phyloP scores from a whole-genome alignment of 23 red algal genomes.

The Chondrus crispus region DNA sequence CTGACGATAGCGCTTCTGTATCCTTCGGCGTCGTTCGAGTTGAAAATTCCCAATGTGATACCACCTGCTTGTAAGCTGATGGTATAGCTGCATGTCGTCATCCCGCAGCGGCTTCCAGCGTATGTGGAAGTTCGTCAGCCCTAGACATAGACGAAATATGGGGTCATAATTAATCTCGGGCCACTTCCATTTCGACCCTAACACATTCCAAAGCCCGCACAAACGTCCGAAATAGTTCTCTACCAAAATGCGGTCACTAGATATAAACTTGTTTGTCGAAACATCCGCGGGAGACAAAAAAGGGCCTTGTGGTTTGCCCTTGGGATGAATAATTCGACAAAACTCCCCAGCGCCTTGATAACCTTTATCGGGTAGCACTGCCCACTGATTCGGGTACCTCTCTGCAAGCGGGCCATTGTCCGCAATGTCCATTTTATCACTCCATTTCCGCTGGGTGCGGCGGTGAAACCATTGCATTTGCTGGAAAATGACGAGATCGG shows the following conservation, averaged over 20 bases:
- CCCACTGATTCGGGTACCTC: neutral
- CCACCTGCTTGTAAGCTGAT: neutral
- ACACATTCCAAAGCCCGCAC: neutral
- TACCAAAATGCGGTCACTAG: conserved; percentile 2
- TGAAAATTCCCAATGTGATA: neutral
- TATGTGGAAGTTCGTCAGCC: neutral
- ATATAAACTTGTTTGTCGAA: neutral
- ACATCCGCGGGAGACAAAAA: neutral
- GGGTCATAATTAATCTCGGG: neutral
- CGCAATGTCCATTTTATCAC: neutral
- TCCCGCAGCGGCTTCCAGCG: neutral
- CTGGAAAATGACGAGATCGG: neutral
- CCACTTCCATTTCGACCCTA: neutral
- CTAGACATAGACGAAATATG: neutral
- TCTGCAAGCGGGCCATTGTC: neutral
- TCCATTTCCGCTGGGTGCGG: neutral
- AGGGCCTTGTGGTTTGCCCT: neutral
- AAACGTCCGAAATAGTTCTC: conserved; percentile 9
- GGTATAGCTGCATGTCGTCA: neutral
- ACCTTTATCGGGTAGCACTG: neutral
- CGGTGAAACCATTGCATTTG: neutral
- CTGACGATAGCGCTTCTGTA: neutral
- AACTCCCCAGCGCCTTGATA: neutral
- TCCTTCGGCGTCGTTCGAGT: neutral
- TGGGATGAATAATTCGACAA: neutral